Base-by-base conservation (phyloP, 306 rosid species). In the Gastrolobium villosum region DNA sequence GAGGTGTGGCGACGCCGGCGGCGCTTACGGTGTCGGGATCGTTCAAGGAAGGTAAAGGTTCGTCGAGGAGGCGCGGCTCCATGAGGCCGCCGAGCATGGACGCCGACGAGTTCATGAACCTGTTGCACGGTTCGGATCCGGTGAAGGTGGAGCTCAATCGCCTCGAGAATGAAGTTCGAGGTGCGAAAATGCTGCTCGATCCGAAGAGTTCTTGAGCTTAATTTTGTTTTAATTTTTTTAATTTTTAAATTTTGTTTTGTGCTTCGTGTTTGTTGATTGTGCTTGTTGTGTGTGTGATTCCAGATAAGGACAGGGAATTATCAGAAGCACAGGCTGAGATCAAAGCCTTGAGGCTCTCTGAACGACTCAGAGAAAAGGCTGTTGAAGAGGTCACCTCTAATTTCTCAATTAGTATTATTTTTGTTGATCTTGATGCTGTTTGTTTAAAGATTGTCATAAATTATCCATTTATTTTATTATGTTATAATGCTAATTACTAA, bases 131-230 rank as follows among this genome's bases (percentile, higher is more conserved):
- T 48, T 94, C 97, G 91, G 96, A 94, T 94, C 96, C 98, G 89
- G 98, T 94, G 79, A 91, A 91, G 89, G 89, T 94, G 50, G 98
- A 94, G 89, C 98, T 94, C 79, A 94, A 87, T 90, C 93, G 98
- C 43, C 98, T 91, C 14, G 98, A 94, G 90, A 94, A 94, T 76
- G 97, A 94, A 83, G 97, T 94, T 77, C 89, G 98, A 91, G 96
- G 98, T 94, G 78, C 35, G 81, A 34, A 67, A 93, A 91, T 90
- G 97, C 70, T 68, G 90, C 46, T 91, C 91, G 95, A 91, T 91
- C 93, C 75, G 85, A 57, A 72, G 80, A 20, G 84, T 86, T 89
- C 43, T 69, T 60, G 15, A 66, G 82, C 70, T 79, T 49, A 34
- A 13, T 72, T 84, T 86, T 82, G 52, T 30, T 48, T 46, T 69